Evolutionary conservation across 805 yeast species (phyloP), one percentile per base, ranked within the genome.

Genomic region (Wickerhamiella slavikovae): DNA sequence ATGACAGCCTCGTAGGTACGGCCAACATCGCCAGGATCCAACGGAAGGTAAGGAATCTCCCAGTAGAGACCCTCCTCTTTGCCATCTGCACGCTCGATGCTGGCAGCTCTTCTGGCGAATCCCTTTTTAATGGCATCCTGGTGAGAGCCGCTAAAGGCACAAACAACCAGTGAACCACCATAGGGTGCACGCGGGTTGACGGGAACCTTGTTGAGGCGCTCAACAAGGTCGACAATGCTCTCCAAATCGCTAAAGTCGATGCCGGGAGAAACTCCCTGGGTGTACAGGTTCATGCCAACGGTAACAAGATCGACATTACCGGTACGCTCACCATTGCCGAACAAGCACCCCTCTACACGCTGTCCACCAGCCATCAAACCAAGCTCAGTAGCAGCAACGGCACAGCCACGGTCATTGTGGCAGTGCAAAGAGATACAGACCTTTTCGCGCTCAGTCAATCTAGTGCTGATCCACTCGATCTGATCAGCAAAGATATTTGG

Each of bases 1-100:
- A 77, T 77, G 32, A 78, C 76, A n/a, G 91, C 89, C 53, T 78
- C 92, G 55, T 78, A 78, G n/a, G 74, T 74, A 50, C 89, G 67
- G 29, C 91, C 91, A 42, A 77, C 71, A 49, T 78, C 91, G 40
- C 66, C 60, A 27, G 92, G 92, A 47, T 77, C 92, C 45, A 78
- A 60, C 17, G 92, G 91, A 40, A 77, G 61, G 54, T 77, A 77
- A 13, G 92, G 92, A 34, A 77, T 59, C 42, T 64, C 59, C 92
- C 91, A 77, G 30, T 48, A 50, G 25, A 54, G 54, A 15, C 52
- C 45, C 10, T 50, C 49, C 17, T 50, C 48, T 25, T 51, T 45
- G 25, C 47, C 44, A 24, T 52, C 52, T 28, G 49, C 42, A 29
- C 35, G 42, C 22, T 22, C 37, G 16, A 34, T 28, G 32, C 55